A percentile compares a stretch with the other conserved stretches of the same genome.
These are phyloP conservation scores for Chaetomiaceae sp. DNA, from an alignment of 2,329 filamentous ascomycete species.

Conservation along the genomic window DNA sequence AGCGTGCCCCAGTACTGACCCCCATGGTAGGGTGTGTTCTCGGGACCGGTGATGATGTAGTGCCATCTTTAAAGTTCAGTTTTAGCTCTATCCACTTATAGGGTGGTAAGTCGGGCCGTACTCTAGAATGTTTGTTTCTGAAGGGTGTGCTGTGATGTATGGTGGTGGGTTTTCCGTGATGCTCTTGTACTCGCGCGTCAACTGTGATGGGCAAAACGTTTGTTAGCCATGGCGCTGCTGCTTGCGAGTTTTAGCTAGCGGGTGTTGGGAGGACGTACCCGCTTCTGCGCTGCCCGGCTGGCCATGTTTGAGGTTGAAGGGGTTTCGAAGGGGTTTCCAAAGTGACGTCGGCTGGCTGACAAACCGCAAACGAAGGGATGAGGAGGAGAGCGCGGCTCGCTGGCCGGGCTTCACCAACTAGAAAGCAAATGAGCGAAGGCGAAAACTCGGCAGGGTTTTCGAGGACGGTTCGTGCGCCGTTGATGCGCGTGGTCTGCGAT, in stretches of 20 bases:
- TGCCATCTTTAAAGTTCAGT: constrained; percentile 61
- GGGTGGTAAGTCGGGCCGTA: constrained; percentile 36
- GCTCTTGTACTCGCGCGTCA: constrained; percentile 59
- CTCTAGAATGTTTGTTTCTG: constrained; percentile 88
- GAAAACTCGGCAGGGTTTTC: background rate
- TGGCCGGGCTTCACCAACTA: background rate
- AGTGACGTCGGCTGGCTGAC: background rate
- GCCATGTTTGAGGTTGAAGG: constrained; percentile 16
- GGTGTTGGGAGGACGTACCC: constrained; percentile 18
- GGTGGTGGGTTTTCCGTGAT: constrained; percentile 73
- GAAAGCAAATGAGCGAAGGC: background rate
- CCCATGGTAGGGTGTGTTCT: constrained; percentile 86
- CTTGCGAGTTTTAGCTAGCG: no score
- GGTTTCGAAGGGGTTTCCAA: background rate
- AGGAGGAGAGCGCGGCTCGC: no score
- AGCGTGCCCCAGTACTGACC: constrained; percentile 98
- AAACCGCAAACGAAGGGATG: background rate
- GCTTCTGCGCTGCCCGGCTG: constrained; percentile 27
- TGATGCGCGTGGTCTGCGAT: background rate
- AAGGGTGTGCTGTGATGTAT: constrained; percentile 84
- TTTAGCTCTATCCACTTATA: background rate
- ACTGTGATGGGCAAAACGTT: constrained; percentile 31
- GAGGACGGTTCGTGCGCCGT: background rate
- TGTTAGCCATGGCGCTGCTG: background rate
- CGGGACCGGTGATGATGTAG: constrained; percentile 91